These are phyloP conservation scores for Aspergillus homomorphus DNA, from an alignment of 495 filamentous ascomycete genomes.

Conservation along the genomic window DNA sequence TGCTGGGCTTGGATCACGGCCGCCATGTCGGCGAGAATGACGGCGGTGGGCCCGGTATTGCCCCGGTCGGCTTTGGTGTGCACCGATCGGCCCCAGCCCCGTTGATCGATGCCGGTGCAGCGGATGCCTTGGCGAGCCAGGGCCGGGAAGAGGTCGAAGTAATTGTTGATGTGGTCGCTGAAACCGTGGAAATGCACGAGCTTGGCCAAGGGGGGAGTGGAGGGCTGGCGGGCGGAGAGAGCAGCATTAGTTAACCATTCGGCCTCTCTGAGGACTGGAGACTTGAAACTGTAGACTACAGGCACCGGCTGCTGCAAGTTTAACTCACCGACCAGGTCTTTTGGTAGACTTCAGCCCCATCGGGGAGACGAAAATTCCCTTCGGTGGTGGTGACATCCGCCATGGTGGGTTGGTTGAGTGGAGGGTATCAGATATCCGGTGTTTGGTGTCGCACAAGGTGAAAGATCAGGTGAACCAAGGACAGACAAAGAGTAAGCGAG, in stretches of 20 bases:
- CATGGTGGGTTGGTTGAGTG: neutral
- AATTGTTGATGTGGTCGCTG: slow-evolving; percentile 78
- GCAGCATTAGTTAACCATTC: too few relatives aligned
- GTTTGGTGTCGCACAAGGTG: too few relatives aligned
- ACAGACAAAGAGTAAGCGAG: too few relatives aligned
- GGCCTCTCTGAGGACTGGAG: neutral
- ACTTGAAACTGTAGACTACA: slow-evolving; percentile 12
- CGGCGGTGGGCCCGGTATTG: slow-evolving; percentile 64
- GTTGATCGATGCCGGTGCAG: slow-evolving; percentile 75
- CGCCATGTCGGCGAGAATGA: slow-evolving; percentile 72
- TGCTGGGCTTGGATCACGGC: slow-evolving; percentile 56
- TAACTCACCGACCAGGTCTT: slow-evolving; percentile 79
- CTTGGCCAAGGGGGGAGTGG: slow-evolving; percentile 55
- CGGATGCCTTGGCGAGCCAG: slow-evolving; percentile 71
- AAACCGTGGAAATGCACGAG: slow-evolving; percentile 83
- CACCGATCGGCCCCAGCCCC: slow-evolving; percentile 60
- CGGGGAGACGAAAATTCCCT: slow-evolving; percentile 36
- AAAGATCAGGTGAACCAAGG: too few relatives aligned
- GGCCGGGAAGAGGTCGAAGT: slow-evolving; percentile 62
- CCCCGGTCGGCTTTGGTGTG: slow-evolving; percentile 53
- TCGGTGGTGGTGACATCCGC: slow-evolving; percentile 29
- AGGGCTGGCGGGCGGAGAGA: slow-evolving; percentile 48
- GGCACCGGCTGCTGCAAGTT: too few relatives aligned
- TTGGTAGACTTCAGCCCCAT: slow-evolving; percentile 65
- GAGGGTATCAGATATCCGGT: too few relatives aligned